Evolutionary conservation across 371 early-diverging fungal species (phyloP).

Genomic region (Mycotypha africana): DNA sequence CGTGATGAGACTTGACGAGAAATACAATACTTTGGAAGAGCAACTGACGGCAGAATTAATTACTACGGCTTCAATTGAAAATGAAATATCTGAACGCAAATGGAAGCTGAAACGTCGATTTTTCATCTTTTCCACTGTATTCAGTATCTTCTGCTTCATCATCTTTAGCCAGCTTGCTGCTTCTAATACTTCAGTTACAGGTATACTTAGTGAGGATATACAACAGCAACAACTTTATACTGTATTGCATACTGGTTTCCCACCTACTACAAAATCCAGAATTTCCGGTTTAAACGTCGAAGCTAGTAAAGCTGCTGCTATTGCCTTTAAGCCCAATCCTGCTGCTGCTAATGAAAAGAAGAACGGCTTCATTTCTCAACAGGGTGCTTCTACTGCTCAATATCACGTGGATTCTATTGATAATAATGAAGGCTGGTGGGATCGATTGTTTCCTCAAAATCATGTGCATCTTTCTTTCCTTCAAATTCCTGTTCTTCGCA

Average conservation of each 20-base stretch:
- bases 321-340: conserved; percentile 28
- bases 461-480: conserved; percentile 30
- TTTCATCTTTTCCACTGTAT: conserved; percentile 16
- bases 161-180: background rate
- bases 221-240: background rate
- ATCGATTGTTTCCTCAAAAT: conserved; percentile 26
- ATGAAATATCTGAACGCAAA: background rate
- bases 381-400: background rate
- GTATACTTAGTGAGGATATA: too few relatives aligned
- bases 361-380: too few relatives aligned
- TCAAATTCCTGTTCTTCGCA: conserved; percentile 23
- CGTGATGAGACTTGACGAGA: conserved; percentile 3
- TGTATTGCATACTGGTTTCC: conserved; percentile 35
- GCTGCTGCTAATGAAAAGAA: too few relatives aligned
- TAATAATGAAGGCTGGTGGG: conserved; percentile 42
- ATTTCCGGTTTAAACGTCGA: conserved; percentile 16
- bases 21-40: conserved; percentile 4
- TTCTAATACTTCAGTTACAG: background rate
- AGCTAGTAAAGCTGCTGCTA: conserved; percentile 19
- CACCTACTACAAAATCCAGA: conserved; percentile 19
- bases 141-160: conserved; percentile 1
- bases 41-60: conserved; percentile 1
- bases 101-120: conserved; percentile 30
- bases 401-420: too few relatives aligned
- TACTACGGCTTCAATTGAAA: too few relatives aligned